These are phyloP conservation scores for Phytophthora boehmeriae DNA, from an alignment of 352 stramenopile genomes.

Conservation along the genomic window DNA sequence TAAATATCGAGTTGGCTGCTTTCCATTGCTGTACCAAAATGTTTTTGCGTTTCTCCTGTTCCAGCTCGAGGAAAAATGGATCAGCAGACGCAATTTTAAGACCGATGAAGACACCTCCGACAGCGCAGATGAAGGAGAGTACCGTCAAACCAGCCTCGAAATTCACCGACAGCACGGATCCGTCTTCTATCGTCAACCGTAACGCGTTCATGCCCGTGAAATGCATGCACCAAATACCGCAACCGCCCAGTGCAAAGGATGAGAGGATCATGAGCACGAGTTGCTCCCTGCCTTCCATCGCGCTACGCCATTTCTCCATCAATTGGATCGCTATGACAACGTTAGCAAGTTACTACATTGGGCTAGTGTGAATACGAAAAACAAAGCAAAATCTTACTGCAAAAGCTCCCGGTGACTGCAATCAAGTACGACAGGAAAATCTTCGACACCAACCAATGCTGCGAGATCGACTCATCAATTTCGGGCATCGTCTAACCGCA, in stretches of 20 bases:
- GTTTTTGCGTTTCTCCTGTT: slow-evolving; percentile 56
- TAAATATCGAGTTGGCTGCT: background rate
- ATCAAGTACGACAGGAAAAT: slow-evolving; percentile 63
- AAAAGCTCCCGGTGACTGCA: slow-evolving; percentile 61
- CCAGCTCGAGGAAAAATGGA: slow-evolving; percentile 68
- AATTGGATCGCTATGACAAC: slow-evolving; percentile 56
- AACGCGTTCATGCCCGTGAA: slow-evolving; percentile 74
- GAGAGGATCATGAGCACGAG: slow-evolving; percentile 47
- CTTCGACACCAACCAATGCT: slow-evolving; percentile 49
- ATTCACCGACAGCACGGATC: slow-evolving; percentile 40
- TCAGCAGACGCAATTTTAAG: slow-evolving; percentile 61
- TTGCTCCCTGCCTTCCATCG: slow-evolving; percentile 39
- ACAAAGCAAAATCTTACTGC: slow-evolving; percentile 33
- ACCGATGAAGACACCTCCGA: slow-evolving; percentile 60
- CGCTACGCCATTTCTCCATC: slow-evolving; percentile 75
- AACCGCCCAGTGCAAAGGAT: slow-evolving; percentile 53
- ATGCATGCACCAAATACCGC: slow-evolving; percentile 78
- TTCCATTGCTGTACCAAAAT: slow-evolving; percentile 31
- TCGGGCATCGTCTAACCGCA: slow-evolving; percentile 13
- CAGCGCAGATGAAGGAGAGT: slow-evolving; percentile 58
- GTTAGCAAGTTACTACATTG: background rate
- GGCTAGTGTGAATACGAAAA: background rate
- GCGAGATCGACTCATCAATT: slow-evolving; percentile 22
- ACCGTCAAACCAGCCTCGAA: slow-evolving; percentile 66
- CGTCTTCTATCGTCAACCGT: slow-evolving; percentile 39